A percentile compares a stretch with the other conserved stretches of the same genome.
Conservation (phyloP, 2,329 filamentous ascomycete genomes). For the Tolypocladium inflatum region DNA sequence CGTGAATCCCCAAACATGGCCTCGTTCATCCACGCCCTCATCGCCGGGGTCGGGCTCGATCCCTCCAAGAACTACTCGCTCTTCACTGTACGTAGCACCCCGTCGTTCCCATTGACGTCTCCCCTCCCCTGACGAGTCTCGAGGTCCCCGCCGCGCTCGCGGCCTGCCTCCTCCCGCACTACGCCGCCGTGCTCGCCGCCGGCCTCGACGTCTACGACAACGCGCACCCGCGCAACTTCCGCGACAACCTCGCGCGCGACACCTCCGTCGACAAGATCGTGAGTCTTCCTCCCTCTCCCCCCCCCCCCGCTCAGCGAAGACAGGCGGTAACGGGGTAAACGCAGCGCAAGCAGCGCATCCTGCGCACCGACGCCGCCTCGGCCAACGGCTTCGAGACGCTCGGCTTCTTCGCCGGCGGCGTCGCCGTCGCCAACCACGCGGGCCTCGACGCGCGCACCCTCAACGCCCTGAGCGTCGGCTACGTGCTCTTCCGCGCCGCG, state of each 20-base stretch:
- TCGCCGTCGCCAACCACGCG: conserved; percentile 35
- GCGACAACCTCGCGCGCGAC: conserved; percentile 19
- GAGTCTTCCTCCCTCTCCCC: background rate
- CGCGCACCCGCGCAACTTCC: conserved; percentile 26
- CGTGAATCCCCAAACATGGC: background rate
- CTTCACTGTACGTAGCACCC: conserved; percentile 4
- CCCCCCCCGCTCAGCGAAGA: too few species aligned
- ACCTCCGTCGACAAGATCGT: conserved; percentile 19
- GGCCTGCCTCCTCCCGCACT: background rate
- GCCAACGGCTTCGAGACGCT: conserved; percentile 35
- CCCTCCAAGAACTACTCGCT: conserved; percentile 4
- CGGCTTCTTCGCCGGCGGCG: conserved; percentile 30
- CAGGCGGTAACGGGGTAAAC: background rate
- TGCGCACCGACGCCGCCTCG: conserved; percentile 41
- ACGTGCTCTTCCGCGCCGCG: conserved; percentile 26
- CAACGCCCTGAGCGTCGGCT: conserved; percentile 29
- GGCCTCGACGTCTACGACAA: conserved; percentile 21
- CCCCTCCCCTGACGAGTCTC: background rate
- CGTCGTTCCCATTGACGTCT: background rate
- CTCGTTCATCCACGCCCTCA: background rate
- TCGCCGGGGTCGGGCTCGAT: background rate
- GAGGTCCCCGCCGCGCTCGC: conserved; percentile 27
- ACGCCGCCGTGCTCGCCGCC: background rate
- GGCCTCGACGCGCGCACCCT: conserved; percentile 24
- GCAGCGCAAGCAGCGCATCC: conserved; percentile 42